Evolutionary conservation across 148 eudicot species (phyloP).

Genomic region (Silene latifolia): DNA sequence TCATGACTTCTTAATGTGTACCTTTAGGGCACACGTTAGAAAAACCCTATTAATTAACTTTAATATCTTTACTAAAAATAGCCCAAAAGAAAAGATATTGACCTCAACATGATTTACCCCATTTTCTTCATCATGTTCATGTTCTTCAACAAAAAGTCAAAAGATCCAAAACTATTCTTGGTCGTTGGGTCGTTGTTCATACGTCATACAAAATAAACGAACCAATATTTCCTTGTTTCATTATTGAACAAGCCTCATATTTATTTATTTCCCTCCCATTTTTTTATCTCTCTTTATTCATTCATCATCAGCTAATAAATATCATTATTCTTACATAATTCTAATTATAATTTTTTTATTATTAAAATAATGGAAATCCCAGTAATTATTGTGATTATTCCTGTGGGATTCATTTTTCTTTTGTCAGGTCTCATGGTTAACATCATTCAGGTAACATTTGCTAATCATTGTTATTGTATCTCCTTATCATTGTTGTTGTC

Average conservation of each 20-base stretch:
- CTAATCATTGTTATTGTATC: background rate
- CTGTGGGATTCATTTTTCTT: slow-evolving; percentile 54
- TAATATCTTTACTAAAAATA: too few relatives aligned
- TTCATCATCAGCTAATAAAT: too few relatives aligned
- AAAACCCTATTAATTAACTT: too few relatives aligned
- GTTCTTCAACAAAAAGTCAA: slow-evolving; percentile 1
- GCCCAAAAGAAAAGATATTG: too few relatives aligned
- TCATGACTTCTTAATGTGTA: too few relatives aligned
- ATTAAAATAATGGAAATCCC: slow-evolving; percentile 47
- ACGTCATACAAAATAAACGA: background rate
- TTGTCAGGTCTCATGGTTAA: slow-evolving; percentile 67
- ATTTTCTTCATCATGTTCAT: background rate
- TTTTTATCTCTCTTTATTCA: background rate
- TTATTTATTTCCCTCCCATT: background rate
- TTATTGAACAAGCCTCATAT: background rate
- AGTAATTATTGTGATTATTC: slow-evolving; percentile 41
- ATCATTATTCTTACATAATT: background rate
- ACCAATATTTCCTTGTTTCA: too few relatives aligned
- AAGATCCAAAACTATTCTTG: background rate
- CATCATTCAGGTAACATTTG: slow-evolving; percentile 51
- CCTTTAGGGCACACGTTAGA: too few relatives aligned
- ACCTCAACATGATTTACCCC: too few relatives aligned
- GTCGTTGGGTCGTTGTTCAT: slow-evolving; percentile 17
- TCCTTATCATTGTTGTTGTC: background rate
- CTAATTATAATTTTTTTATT: too few relatives aligned